phyloP scores from a whole-genome alignment of 768 basidiomycete genomes.

The Holtermannia corniformis region DNA sequence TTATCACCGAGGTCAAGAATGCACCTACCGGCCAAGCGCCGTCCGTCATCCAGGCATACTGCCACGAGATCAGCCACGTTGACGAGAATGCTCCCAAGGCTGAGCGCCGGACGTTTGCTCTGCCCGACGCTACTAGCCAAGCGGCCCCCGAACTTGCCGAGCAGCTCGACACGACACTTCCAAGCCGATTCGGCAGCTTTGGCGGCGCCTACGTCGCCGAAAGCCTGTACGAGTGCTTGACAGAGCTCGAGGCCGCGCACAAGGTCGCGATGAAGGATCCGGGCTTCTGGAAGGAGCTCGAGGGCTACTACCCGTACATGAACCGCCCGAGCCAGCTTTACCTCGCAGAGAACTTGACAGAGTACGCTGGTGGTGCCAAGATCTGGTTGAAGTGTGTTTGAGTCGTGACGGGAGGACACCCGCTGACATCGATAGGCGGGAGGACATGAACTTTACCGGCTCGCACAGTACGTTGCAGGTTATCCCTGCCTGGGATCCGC shows the following conservation, averaged over 20 bases:
- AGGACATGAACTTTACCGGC: constrained; percentile 75
- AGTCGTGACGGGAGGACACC: no score
- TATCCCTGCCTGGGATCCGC: background rate
- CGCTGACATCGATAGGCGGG: constrained; percentile 24
- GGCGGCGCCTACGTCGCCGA: constrained; percentile 98
- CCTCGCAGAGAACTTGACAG: constrained; percentile 79
- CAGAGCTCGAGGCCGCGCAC: constrained; percentile 82
- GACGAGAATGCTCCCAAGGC: background rate
- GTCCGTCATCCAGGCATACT: constrained; percentile 48
- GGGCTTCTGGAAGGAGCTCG: constrained; percentile 83
- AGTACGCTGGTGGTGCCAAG: constrained; percentile 80
- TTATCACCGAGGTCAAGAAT: constrained; percentile 62
- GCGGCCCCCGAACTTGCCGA: constrained; percentile 37
- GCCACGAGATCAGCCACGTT: constrained; percentile 50
- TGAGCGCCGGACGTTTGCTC: background rate
- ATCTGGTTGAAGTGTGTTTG: constrained; percentile 89
- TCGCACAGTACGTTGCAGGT: constrained; percentile 61
- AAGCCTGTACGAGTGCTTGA: constrained; percentile 81
- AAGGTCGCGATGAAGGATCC: constrained; percentile 78
- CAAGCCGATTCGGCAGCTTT: constrained; percentile 83
- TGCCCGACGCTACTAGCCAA: constrained; percentile 35
- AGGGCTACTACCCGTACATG: constrained; percentile 80
- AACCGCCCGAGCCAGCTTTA: constrained; percentile 89
- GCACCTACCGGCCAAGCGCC: constrained; percentile 44
- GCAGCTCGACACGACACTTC: constrained; percentile 48